These are phyloP conservation scores for Spergularia azorica DNA, from an alignment of 179 eudicot species.

Conservation along the genomic window DNA sequence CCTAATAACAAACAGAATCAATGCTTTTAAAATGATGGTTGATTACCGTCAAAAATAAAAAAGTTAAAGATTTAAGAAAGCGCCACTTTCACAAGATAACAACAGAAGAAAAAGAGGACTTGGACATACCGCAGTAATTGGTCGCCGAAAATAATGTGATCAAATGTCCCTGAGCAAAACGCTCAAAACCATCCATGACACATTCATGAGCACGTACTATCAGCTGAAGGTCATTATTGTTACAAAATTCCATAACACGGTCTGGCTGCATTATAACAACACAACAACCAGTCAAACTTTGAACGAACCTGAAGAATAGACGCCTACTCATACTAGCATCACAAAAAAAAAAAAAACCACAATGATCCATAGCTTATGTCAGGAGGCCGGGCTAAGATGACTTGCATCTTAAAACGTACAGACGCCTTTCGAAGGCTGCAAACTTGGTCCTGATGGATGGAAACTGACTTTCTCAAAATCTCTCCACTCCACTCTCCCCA, in stretches of 20 bases:
- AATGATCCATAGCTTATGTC: too few relatives aligned
- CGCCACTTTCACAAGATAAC: background rate
- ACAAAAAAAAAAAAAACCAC: background rate
- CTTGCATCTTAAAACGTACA: too few relatives aligned
- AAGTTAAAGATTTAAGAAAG: background rate
- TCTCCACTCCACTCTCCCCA: too few relatives aligned
- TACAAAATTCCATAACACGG: constrained; percentile 98
- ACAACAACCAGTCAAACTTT: constrained; percentile 14
- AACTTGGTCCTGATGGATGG: too few relatives aligned
- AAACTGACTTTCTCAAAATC: too few relatives aligned
- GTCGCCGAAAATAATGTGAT: constrained; percentile 97
- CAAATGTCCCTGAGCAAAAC: constrained; percentile 97
- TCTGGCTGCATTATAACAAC: constrained; percentile 71
- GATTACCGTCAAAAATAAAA: background rate
- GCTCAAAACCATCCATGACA: constrained; percentile 99
- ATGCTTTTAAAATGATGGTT: constrained; percentile 8
- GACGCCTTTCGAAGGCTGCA: too few relatives aligned
- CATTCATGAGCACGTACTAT: constrained; percentile 99
- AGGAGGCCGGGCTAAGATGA: too few relatives aligned
- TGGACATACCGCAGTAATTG: constrained; percentile 87
- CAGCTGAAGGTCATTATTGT: constrained; percentile 96
- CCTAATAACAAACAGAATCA: constrained; percentile 44
- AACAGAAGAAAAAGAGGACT: background rate
- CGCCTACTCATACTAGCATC: background rate
- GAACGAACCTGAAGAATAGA: background rate